These are phyloP conservation scores for Geosiphon pyriformis DNA, from an alignment of 192 early-diverging fungal genomes.

Conservation along the genomic window DNA sequence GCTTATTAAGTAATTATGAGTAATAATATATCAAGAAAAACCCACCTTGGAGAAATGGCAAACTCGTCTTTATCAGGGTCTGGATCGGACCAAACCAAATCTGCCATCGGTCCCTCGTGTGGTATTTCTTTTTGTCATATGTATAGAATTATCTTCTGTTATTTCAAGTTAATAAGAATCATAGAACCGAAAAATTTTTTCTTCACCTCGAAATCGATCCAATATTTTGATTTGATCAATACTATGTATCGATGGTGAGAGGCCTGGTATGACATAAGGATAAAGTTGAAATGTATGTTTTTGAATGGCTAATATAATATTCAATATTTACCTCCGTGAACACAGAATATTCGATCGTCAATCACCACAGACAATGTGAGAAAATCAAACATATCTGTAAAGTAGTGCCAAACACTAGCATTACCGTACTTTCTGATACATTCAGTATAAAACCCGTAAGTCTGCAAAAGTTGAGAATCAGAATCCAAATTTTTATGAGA, in stretches of 20 bases:
- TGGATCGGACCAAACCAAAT: constrained; percentile 90
- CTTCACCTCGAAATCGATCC: constrained; percentile 77
- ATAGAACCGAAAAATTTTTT: neutral
- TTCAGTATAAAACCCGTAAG: constrained; percentile 93
- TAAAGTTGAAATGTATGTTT: neutral
- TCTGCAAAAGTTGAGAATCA: too few species aligned
- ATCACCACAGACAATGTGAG: constrained; percentile 84
- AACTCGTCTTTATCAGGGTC: constrained; percentile 72
- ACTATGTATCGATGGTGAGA: constrained; percentile 77
- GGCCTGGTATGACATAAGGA: constrained; percentile 33
- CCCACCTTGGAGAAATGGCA: constrained; percentile 67
- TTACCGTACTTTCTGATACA: constrained; percentile 86
- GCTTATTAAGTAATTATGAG: neutral
- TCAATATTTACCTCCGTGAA: constrained; percentile 73
- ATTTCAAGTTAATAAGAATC: too few species aligned
- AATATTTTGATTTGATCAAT: constrained; percentile 84
- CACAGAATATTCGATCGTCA: constrained; percentile 87
- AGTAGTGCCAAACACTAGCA: constrained; percentile 82
- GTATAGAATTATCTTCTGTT: neutral
- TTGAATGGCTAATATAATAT: neutral
- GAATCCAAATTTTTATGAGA: too few species aligned
- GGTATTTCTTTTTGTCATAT: constrained; percentile 66
- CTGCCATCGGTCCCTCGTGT: constrained; percentile 93
- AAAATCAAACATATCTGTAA: constrained; percentile 93
- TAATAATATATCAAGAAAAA: constrained; percentile 17